Base-by-base conservation (phyloP, 2,329 filamentous ascomycete genomes). In the Fusarium tuaranense region DNA sequence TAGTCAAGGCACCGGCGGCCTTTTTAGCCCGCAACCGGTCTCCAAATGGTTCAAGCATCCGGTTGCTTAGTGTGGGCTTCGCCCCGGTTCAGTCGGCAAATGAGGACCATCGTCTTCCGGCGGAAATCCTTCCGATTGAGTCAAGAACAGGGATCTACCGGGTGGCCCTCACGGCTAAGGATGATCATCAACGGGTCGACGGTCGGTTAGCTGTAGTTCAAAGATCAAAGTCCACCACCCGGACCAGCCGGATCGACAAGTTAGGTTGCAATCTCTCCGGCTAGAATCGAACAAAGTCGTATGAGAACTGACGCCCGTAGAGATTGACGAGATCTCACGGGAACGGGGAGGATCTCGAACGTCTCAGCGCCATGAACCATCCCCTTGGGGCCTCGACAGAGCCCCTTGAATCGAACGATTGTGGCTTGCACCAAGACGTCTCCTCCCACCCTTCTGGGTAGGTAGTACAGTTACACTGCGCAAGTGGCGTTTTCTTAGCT, bases 381-480 rank as follows among this genome's bases (percentile, higher is more conserved):
- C 27, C 7, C 48, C 48, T 7, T 13, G 18, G 48, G 18, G 10
- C 5, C 18, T 32, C 18, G 5, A 55, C 9, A 32, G 48, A 32
- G 27, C 48, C 48, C 48, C 48, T 55, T 55, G 38, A 61, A 44
- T 61, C 58, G 58, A 44, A 44, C 38, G 38, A 61, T 61, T 32
- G 58, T 61, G 58, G 58, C 58, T 61, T 61, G 58, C 36, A 27
- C 22, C 48, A 53, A 53, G 25, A n/a, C 16, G 6, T 32, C 12
- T 14, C 48, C 48, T 30, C 48, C 18, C 48, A 18, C 27, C 48
- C 27, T 55, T 27, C 25, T 7, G 27, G 32, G 32, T 32, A 20
- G 48, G 32, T 32, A 20, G 48, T 32, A 20, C 27, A 55, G 48
- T 55, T 20, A 30, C 48, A 55, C 18, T 55, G 48, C 48, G 27